Evolutionary conservation across 2,329 filamentous ascomycete species (phyloP).

Genomic region (Alternaria burnsii): DNA sequence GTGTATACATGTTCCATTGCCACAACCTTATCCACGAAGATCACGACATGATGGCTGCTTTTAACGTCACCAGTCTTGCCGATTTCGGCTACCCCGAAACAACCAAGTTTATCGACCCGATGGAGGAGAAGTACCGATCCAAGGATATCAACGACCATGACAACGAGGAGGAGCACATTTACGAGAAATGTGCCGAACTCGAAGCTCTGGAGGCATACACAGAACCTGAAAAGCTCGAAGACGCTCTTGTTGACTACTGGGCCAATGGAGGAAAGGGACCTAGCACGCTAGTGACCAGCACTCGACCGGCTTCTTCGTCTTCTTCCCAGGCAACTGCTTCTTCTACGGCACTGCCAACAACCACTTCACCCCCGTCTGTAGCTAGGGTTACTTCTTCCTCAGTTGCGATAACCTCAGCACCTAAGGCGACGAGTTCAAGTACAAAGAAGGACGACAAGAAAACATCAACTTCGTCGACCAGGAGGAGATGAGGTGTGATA

Average conservation of each 20-base stretch:
- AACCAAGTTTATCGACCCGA: slow-evolving; percentile 46
- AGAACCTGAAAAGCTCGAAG: slow-evolving; percentile 33
- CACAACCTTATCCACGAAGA: slow-evolving; percentile 59
- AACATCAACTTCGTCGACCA: slow-evolving; percentile 8
- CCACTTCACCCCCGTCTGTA: background rate
- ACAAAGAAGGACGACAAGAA: slow-evolving; percentile 15
- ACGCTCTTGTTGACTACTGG: slow-evolving; percentile 41
- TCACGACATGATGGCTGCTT: slow-evolving; percentile 57
- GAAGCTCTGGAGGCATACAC: slow-evolving; percentile 42
- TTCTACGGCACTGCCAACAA: background rate
- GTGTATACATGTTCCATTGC: slow-evolving; percentile 61
- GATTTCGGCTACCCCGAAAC: slow-evolving; percentile 46
- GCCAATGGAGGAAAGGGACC: slow-evolving; percentile 24
- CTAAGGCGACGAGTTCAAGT: slow-evolving; percentile 10
- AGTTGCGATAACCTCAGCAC: slow-evolving; percentile 3
- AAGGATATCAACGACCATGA: slow-evolving; percentile 33
- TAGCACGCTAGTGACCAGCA: slow-evolving; percentile 28
- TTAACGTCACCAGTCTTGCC: slow-evolving; percentile 52
- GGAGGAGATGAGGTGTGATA: background rate
- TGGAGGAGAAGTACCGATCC: slow-evolving; percentile 41
- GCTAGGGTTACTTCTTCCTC: background rate
- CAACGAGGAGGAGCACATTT: slow-evolving; percentile 31
- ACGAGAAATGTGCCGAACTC: slow-evolving; percentile 36
- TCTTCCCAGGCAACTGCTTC: background rate
- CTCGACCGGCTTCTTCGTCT: background rate